phyloP scores from a whole-genome alignment of 441 rosid species.

The Eutrema salsugineum region DNA sequence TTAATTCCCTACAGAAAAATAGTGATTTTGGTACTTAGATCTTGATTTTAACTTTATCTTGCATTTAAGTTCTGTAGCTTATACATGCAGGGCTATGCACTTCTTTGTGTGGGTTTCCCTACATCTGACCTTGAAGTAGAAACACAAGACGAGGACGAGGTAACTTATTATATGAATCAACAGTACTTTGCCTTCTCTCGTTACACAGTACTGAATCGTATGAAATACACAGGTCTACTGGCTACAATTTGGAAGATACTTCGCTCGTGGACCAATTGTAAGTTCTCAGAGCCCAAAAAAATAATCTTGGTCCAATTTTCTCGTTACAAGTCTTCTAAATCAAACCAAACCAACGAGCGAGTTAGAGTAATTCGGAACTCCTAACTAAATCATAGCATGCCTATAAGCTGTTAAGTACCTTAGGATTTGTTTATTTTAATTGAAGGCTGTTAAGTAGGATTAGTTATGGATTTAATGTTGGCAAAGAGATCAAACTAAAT shows the following conservation, averaged over 20 bases:
- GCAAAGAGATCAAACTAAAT: neutral
- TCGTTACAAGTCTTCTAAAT: neutral
- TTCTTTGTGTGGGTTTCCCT: slow-evolving; percentile 88
- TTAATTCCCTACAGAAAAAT: neutral
- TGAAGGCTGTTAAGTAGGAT: neutral
- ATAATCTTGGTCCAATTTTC: neutral
- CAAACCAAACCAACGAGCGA: neutral
- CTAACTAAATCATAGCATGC: neutral
- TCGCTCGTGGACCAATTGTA: slow-evolving; percentile 94
- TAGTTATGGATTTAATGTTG: neutral
- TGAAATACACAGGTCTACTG: slow-evolving; percentile 78
- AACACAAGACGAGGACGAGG: slow-evolving; percentile 97
- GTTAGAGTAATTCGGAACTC: neutral
- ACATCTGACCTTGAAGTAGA: slow-evolving; percentile 86
- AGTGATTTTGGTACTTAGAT: neutral
- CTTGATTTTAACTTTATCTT: neutral
- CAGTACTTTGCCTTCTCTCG: neutral
- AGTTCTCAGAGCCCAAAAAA: slow-evolving; percentile 36
- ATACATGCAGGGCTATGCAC: slow-evolving; percentile 79
- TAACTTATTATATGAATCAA: slow-evolving; percentile 22
- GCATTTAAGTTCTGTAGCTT: slow-evolving; percentile 11
- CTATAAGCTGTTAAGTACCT: neutral
- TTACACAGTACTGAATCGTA: neutral
- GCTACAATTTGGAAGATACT: slow-evolving; percentile 99
- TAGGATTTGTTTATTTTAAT: neutral